Evolutionary conservation across 2,329 filamentous ascomycete genomes (phyloP), one percentile per base, ranked within the genome.

Genomic region (Monilinia fructicola): DNA sequence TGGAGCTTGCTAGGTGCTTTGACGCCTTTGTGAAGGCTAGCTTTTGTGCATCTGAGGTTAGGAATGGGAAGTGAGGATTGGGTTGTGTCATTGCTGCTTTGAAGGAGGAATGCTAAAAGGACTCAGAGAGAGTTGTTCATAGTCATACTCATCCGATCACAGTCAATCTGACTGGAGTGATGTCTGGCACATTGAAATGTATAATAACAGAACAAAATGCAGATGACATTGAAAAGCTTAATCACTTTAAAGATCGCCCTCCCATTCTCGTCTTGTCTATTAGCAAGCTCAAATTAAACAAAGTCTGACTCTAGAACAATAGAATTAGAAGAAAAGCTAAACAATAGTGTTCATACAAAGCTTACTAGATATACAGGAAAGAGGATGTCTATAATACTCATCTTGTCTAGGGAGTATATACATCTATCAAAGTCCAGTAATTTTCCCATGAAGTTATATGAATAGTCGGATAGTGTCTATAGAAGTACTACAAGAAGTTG

Each of bases 1-100:
- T 50, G 2, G 21, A 10, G 14, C 58, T 35, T 18, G 44, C 58
- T 9, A 11, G 23, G 1, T 26, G 48, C 38, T 50, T 60, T 18
- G n/a, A 60, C 23, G 11, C n/a, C 1, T 60, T 60, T 38, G 58
- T 60, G 2, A 60, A 60, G 28, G 58, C 44, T 18, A n/a, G 12
- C 11, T 12, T 23, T 38, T 3, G 3, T 5, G 58, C 28, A 18
- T 50, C 44, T 4, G 44, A 60, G 4, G 5, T 38, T 18, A 18
- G 26, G n/a, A 18, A 6, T 18, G 4, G n/a, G 5, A 38, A 7
- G 28, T 38, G 14, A 50, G 11, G 0, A 16, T 52, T 28, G 48
- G 23, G 4, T 23, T 52, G n/a, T 52, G 2, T 50, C n/a, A 26
- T 26, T 50, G 46, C 1, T 12, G 10, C n/a, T 50, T 26, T 11